phyloP scores from a whole-genome alignment of 331 rosid genomes.

The Ulmus americana region DNA sequence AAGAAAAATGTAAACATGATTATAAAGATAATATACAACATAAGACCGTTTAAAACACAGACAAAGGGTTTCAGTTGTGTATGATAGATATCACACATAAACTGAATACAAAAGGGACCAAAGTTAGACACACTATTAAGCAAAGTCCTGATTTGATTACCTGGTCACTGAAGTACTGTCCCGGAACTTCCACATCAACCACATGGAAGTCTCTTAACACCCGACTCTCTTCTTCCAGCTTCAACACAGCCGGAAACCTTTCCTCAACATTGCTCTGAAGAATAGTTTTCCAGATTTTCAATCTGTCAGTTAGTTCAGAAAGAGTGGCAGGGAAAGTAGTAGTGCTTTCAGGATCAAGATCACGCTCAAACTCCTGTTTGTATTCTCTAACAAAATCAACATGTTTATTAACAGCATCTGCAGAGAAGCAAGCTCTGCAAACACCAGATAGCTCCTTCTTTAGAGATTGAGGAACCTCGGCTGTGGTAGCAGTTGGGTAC shows the following conservation, averaged over 20 bases:
- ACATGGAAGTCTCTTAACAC: slow-evolving; percentile 97
- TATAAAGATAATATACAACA: too few relatives aligned
- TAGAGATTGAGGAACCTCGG: slow-evolving; percentile 99
- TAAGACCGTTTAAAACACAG: too few relatives aligned
- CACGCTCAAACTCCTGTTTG: slow-evolving; percentile 94
- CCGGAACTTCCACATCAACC: slow-evolving; percentile 94
- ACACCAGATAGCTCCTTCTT: slow-evolving; percentile 98
- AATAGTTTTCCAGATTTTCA: slow-evolving; percentile 97
- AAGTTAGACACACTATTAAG: neutral
- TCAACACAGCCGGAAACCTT: slow-evolving; percentile 93
- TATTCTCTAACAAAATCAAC: slow-evolving; percentile 98
- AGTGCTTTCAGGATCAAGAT: slow-evolving; percentile 95
- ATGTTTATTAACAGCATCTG: slow-evolving; percentile 94
- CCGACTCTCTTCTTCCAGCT: slow-evolving; percentile 96
- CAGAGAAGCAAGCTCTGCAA: slow-evolving; percentile 97
- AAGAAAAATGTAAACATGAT: too few relatives aligned
- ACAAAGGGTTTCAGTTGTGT: too few relatives aligned
- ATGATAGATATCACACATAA: too few relatives aligned
- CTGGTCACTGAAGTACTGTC: slow-evolving; percentile 86
- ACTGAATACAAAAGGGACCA: neutral
- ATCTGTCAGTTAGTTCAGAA: slow-evolving; percentile 79
- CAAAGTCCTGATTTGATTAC: slow-evolving; percentile 29
- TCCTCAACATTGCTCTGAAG: slow-evolving; percentile 98
- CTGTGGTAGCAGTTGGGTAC: slow-evolving; percentile 91
- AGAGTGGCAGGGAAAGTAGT: slow-evolving; percentile 86